Base-by-base conservation (phyloP, 139 green algal genomes). In the Chara braunii region DNA sequence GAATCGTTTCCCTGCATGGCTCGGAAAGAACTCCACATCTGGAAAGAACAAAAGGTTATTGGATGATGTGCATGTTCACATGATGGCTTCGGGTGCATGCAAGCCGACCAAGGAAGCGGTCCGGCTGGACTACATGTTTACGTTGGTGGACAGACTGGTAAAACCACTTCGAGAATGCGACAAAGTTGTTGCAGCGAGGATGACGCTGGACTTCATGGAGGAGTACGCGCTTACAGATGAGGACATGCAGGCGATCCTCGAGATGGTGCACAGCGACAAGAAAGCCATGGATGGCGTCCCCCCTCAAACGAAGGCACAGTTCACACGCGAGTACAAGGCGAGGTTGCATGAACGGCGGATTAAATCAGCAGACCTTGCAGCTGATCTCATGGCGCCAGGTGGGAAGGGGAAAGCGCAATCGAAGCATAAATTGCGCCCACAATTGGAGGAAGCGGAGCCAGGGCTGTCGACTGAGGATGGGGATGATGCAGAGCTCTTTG, bases 1-100 rank as follows among this genome's bases (percentile, higher is more conserved):
- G 50, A 69, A 64, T 70, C 87, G 88, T 23, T 99, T 99, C 81
- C 86, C 88, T 4, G 81, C 86, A 14, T 97, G 88, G 87, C 76
- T 99, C 53, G 93, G 93, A 55, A 86, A 88, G 60, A 90, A 91
- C 80, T 88, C 74, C 6, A 83, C 71, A 23, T n/a, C 11, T 36
- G 75, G 61, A 68, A 98, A 98, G 88, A 87, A 95, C 75, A 60
- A 69, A 36, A 86, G 92, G 22, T 75, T 97, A 60, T 78, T 97
- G 60, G 78, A 81, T 0, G 90, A 95, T 77, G 72, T 96, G 60
- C 82, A 88, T 67, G 88, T 81, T 30, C 85, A 84, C 68, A 84
- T 97, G 81, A 43, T 77, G 8, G 77, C 79, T 40, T 81, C 73
- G 22, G 74, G 64, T 12, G 56, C 59, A n/a, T 8, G 26, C 6